phyloP scores from a whole-genome alignment of 495 filamentous ascomycete species.

The Polyplosphaeria fusca region DNA sequence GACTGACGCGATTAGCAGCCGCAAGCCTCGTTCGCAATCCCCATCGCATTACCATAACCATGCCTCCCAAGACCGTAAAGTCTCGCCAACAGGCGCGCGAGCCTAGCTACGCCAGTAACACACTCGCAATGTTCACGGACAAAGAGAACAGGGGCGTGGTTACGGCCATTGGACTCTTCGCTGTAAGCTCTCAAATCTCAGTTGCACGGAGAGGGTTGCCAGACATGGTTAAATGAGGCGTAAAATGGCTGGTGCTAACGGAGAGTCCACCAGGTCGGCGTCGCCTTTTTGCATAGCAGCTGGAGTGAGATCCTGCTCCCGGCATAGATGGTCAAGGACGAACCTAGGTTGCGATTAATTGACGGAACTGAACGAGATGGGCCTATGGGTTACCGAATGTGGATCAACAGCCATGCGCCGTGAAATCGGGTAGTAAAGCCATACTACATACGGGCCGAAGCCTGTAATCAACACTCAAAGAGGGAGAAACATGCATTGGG shows the following conservation, averaged over 20 bases:
- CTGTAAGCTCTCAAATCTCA: constrained; percentile 29
- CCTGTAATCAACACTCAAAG: not conserved
- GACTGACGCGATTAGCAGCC: no score
- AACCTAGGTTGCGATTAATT: not conserved
- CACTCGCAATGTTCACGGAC: constrained; percentile 29
- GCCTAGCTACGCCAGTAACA: constrained; percentile 33
- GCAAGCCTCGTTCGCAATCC: not conserved
- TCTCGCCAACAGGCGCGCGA: constrained; percentile 3
- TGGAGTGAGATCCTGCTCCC: constrained; percentile 72
- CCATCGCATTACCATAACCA: not conserved
- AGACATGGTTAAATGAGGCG: not conserved
- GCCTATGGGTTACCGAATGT: not conserved
- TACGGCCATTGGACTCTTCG: constrained; percentile 42
- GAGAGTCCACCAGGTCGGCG: constrained; percentile 53
- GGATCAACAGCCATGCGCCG: not conserved
- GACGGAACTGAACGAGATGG: not conserved
- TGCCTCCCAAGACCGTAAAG: constrained; percentile 25
- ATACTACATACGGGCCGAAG: not conserved
- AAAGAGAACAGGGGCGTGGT: constrained; percentile 40
- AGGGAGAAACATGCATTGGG: not conserved
- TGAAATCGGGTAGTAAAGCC: not conserved
- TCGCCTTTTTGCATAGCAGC: constrained; percentile 71
- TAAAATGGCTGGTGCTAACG: constrained; percentile 4
- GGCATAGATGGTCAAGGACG: constrained; percentile 47
- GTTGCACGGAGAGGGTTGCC: not conserved